phyloP scores from a whole-genome alignment of 345 rosid species.

The Populus alba region DNA sequence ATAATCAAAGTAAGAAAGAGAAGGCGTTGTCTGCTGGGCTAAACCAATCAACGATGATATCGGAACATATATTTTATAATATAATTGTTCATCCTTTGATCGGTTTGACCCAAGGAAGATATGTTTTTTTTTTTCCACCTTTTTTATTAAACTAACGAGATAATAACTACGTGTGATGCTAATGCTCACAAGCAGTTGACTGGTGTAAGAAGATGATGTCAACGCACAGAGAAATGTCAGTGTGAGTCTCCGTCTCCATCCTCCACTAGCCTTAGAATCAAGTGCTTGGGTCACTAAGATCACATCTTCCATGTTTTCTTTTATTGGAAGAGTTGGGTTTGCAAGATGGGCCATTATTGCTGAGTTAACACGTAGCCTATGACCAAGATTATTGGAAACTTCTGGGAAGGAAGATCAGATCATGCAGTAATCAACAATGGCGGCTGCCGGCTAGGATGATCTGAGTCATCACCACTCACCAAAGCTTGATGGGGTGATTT shows the following conservation, averaged over 20 bases:
- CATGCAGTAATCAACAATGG: neutral
- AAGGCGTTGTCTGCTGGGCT: neutral
- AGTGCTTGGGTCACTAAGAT: neutral
- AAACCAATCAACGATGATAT: neutral
- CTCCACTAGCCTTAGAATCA: neutral
- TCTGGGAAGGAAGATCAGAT: neutral
- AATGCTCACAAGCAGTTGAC: neutral
- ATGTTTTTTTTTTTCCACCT: neutral
- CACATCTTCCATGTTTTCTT: neutral
- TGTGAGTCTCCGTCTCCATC: neutral
- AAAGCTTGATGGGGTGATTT: neutral
- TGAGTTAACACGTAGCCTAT: neutral
- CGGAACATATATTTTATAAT: neutral
- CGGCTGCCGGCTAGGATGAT: neutral
- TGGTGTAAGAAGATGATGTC: neutral
- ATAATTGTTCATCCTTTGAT: no score
- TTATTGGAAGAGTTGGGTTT: neutral
- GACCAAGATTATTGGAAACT: neutral
- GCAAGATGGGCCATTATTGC: neutral
- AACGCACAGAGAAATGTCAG: neutral
- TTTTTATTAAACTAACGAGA: neutral
- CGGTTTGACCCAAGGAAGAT: neutral
- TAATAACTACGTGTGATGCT: neutral
- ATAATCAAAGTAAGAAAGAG: neutral
- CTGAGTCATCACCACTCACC: neutral